These are phyloP conservation scores for Draba incana DNA, from an alignment of 345 rosid genomes.

Conservation along the genomic window DNA sequence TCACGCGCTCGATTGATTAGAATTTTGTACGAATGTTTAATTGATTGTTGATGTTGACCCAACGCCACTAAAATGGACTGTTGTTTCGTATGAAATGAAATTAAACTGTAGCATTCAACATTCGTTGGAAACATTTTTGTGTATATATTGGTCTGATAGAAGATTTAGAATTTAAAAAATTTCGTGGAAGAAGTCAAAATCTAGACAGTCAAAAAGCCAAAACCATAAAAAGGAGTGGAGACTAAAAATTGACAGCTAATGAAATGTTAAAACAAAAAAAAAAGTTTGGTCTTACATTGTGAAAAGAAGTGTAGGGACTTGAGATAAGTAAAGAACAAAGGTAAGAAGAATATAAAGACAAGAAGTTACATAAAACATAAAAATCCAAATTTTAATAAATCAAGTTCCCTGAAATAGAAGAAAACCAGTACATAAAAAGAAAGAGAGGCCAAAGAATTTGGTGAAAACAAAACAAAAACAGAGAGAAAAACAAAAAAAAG, in stretches of 20 bases:
- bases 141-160: neutral
- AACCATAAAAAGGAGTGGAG: constrained; percentile 10
- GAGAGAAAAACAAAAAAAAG: neutral
- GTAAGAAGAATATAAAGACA: constrained; percentile 13
- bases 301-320: constrained; percentile 8
- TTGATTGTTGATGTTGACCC: constrained; percentile 30
- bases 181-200: constrained; percentile 6
- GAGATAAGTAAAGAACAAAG: constrained; percentile 9
- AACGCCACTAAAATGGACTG: constrained; percentile 28
- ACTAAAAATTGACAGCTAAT: constrained; percentile 18
- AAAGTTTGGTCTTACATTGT: neutral
- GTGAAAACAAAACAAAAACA: neutral
- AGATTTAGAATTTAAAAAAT: neutral
- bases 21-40: neutral
- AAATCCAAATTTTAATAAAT: constrained; percentile 23
- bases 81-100: neutral
- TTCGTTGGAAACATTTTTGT: neutral
- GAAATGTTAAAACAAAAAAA: neutral
- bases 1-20: constrained; percentile 11
- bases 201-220: constrained; percentile 16
- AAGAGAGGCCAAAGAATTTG: constrained; percentile 15
- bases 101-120: neutral
- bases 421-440: constrained; percentile 17
- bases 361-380: constrained; percentile 28
- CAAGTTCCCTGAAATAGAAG: constrained; percentile 33